phyloP scores from a whole-genome alignment of 805 yeast species.

The Metschnikowia aberdeeniae region DNA sequence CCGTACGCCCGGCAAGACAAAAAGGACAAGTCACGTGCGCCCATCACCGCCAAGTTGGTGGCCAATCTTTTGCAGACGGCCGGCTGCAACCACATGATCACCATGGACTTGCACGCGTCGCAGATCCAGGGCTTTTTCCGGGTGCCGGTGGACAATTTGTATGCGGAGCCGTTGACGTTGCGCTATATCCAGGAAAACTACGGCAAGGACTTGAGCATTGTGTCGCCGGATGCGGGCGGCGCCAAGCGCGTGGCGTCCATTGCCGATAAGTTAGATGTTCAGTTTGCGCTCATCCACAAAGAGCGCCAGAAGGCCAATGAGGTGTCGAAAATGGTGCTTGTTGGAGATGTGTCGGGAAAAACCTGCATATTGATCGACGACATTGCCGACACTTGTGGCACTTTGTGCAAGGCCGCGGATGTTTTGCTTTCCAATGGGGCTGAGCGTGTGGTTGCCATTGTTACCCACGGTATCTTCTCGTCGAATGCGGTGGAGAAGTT shows the following conservation, averaged over 20 bases:
- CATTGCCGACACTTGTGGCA: slow-evolving; percentile 99
- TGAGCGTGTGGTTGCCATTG: slow-evolving; percentile 81
- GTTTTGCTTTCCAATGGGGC: slow-evolving; percentile 80
- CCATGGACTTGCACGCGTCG: slow-evolving; percentile 96
- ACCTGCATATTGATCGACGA: slow-evolving; percentile 88
- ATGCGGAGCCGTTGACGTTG: slow-evolving; percentile 90
- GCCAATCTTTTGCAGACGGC: slow-evolving; percentile 91
- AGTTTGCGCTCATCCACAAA: slow-evolving; percentile 93
- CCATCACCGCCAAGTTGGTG: slow-evolving; percentile 90
- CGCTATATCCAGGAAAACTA: slow-evolving; percentile 70
- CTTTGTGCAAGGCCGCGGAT: slow-evolving; percentile 91
- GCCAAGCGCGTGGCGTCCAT: slow-evolving; percentile 94
- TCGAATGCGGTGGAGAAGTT: slow-evolving; percentile 77
- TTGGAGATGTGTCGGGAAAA: slow-evolving; percentile 86
- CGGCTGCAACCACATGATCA: slow-evolving; percentile 92
- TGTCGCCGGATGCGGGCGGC: slow-evolving; percentile 99
- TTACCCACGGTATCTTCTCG: slow-evolving; percentile 91
- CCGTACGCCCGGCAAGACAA: slow-evolving; percentile 98
- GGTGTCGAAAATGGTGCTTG: slow-evolving; percentile 90
- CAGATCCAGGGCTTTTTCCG: slow-evolving; percentile 97
- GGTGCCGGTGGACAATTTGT: slow-evolving; percentile 92
- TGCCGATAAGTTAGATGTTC: slow-evolving; percentile 87
- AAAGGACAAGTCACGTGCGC: slow-evolving; percentile 93
- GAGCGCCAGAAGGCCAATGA: slow-evolving; percentile 95
- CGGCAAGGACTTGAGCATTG: slow-evolving; percentile 58